Evolutionary conservation across 1,284 basidiomycete genomes (phyloP).

Genomic region (Apiotrichum laibachii): DNA sequence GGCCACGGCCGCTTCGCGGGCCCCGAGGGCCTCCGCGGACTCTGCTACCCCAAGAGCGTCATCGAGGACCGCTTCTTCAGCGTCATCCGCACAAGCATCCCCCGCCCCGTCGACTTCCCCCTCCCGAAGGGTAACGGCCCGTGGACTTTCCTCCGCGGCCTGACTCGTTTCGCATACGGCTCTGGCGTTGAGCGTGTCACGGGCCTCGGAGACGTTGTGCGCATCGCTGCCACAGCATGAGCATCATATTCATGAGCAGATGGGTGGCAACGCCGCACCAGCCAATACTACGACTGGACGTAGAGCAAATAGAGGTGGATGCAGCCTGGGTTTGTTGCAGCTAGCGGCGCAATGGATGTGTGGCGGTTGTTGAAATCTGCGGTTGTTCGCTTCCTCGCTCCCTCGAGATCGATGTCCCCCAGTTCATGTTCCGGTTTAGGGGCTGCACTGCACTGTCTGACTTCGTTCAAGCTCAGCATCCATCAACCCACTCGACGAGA

Average conservation of each 20-base stretch:
- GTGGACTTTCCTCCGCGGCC: constrained; percentile 74
- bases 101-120: constrained; percentile 47
- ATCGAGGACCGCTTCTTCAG: constrained; percentile 81
- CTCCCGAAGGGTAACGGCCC: constrained; percentile 26
- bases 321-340: too few relatives aligned
- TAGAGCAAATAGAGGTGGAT: too few relatives aligned
- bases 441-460: too few relatives aligned
- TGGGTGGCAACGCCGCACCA: too few relatives aligned
- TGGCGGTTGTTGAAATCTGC: too few relatives aligned
- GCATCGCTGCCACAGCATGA: not conserved
- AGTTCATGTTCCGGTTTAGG: too few relatives aligned
- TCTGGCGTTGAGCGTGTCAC: constrained; percentile 43
- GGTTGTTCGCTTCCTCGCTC: too few relatives aligned
- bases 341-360: too few relatives aligned
- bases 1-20: constrained; percentile 91
- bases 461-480: too few relatives aligned
- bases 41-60: constrained; percentile 85
- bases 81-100: constrained; percentile 78
- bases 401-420: too few relatives aligned
- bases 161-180: constrained; percentile 71
- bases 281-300: too few relatives aligned
- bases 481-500: too few relatives aligned
- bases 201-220: not conserved
- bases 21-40: constrained; percentile 79
- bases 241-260: not conserved